Percentiles rank a stretch among this genome's conserved stretches.
These are phyloP conservation scores for Fusarium tuaranense DNA, from an alignment of 2,329 filamentous ascomycete genomes.

Conservation along the genomic window DNA sequence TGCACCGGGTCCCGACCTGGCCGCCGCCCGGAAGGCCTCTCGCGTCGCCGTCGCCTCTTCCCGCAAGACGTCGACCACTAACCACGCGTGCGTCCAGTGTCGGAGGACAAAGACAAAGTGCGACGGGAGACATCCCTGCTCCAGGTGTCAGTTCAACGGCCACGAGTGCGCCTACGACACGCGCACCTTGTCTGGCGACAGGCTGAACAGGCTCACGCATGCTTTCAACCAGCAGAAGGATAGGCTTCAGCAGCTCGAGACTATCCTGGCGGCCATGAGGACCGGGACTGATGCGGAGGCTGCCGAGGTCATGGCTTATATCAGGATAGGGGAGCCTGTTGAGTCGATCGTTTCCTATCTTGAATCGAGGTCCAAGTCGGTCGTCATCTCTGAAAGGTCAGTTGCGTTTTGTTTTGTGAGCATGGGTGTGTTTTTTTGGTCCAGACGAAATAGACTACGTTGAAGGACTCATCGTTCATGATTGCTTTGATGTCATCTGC, in stretches of 20 bases:
- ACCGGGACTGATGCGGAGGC: slow-evolving; percentile 12
- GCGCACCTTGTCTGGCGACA: slow-evolving; percentile 15
- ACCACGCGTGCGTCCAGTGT: slow-evolving; percentile 14
- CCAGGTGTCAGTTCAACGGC: slow-evolving; percentile 3
- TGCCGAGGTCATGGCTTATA: slow-evolving; percentile 24
- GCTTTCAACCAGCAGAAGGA: slow-evolving; percentile 22
- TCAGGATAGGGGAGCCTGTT: slow-evolving; percentile 21
- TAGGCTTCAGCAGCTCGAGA: slow-evolving; percentile 20
- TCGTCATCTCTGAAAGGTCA: slow-evolving; percentile 9
- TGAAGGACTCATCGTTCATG: background rate
- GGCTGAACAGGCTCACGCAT: slow-evolving; percentile 12
- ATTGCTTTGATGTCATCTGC: background rate
- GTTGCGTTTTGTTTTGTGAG: background rate
- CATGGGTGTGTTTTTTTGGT: background rate
- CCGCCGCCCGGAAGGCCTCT: background rate
- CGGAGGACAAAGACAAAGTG: slow-evolving; percentile 27
- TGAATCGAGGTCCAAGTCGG: slow-evolving; percentile 5
- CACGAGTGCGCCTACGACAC: slow-evolving; percentile 21
- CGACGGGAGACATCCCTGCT: slow-evolving; percentile 19
- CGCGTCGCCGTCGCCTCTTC: background rate
- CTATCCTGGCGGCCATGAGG: slow-evolving; percentile 19
- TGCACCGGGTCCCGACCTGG: background rate
- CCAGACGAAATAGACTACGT: background rate
- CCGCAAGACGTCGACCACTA: slow-evolving; percentile 16
- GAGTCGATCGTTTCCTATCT: slow-evolving; percentile 24